These are phyloP conservation scores for Solanum megistacrolobum DNA, from an alignment of 257 asterid genomes.

Conservation along the genomic window DNA sequence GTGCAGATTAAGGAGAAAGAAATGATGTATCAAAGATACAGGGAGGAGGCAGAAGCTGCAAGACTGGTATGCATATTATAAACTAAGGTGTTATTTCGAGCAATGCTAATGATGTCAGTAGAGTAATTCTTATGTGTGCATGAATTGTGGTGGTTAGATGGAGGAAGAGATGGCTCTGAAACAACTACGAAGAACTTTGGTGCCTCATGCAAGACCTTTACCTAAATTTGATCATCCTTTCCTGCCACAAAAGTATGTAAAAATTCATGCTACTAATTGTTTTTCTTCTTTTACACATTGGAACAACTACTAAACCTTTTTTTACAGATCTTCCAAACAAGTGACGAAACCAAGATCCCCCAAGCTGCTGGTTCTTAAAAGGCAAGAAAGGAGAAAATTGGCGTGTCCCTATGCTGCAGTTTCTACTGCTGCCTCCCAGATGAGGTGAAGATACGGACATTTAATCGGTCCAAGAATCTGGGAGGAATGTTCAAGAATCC, in stretches of 20 bases:
- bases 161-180: conserved; percentile 95
- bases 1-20: conserved; percentile 89
- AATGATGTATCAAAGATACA: conserved; percentile 59
- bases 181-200: conserved; percentile 66
- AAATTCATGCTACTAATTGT: neutral
- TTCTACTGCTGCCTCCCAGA: conserved; percentile 45
- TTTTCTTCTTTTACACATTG: neutral
- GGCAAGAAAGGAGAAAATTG: conserved; percentile 51
- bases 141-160: conserved; percentile 31
- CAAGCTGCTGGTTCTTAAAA: conserved; percentile 36
- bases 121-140: neutral
- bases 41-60: conserved; percentile 89
- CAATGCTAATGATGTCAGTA: neutral
- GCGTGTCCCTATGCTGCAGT: conserved; percentile 17
- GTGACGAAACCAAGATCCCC: conserved; percentile 81
- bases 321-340: conserved; percentile 53
- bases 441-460: conserved; percentile 39
- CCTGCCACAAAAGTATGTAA: conserved; percentile 65
- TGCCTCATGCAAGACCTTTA: conserved; percentile 83
- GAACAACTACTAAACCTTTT: neutral
- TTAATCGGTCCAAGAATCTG: neutral
- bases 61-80: conserved; percentile 40
- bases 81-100: neutral
- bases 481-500: conserved; percentile 38
- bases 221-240: conserved; percentile 72